A percentile compares a stretch with the other conserved stretches of the same genome.
Conservation (phyloP, 192 early-diverging fungal genomes). For the Backusella macrospora region DNA sequence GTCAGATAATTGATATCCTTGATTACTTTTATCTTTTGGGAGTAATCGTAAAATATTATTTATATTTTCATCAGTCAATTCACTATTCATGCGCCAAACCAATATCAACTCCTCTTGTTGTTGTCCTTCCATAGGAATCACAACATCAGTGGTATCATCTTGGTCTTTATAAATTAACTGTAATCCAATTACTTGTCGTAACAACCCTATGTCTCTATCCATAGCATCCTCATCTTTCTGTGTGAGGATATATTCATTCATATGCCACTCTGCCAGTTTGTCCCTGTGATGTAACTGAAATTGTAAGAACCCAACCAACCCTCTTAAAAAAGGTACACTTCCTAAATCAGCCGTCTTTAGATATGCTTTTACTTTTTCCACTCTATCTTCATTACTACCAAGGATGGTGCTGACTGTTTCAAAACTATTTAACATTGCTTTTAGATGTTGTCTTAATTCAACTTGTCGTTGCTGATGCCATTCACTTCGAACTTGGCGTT, state of each 20-base stretch:
- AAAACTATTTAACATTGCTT: not conserved
- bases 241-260: slow-evolving; percentile 21
- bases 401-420: not conserved
- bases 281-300: slow-evolving; percentile 1
- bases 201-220: not conserved
- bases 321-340: slow-evolving; percentile 17
- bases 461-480: slow-evolving; percentile 25
- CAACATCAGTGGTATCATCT: not conserved
- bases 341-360: not conserved
- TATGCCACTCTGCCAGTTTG: slow-evolving; percentile 18
- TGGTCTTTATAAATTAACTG: slow-evolving; percentile 18
- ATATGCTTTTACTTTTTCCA: not conserved
- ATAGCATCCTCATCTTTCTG: slow-evolving; percentile 26
- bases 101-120: not conserved
- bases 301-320: slow-evolving; percentile 8
- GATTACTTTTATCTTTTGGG: not conserved
- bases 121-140: not conserved
- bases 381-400: not conserved
- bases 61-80: not conserved
- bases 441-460: not conserved
- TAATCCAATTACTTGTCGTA: slow-evolving; percentile 18
- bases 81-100: slow-evolving; percentile 25
- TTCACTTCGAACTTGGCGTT: slow-evolving; percentile 1
- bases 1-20: not conserved
- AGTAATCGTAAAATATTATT: not conserved